Evolutionary conservation across 2,329 filamentous ascomycete species (phyloP).

Genomic region (Epicoccum nigrum): DNA sequence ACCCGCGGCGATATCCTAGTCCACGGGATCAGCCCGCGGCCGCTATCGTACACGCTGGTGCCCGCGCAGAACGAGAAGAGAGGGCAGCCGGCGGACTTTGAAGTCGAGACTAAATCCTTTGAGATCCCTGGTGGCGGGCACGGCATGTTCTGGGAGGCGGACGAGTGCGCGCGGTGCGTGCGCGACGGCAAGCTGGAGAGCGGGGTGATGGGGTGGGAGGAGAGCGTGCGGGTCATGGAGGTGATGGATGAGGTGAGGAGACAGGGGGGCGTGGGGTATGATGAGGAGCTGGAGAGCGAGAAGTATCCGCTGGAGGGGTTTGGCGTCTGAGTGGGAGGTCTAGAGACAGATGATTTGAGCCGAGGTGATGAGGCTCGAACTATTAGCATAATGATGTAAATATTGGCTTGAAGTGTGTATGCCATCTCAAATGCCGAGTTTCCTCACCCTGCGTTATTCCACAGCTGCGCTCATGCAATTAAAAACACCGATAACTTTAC

Average conservation of each 20-base stretch:
- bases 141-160: conserved; percentile 88
- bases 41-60: conserved; percentile 68
- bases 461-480: no score
- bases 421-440: no score
- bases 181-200: conserved; percentile 74
- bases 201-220: conserved; percentile 64
- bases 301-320: conserved; percentile 30
- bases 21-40: conserved; percentile 68
- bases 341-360: no score
- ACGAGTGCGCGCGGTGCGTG: conserved; percentile 77
- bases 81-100: conserved; percentile 11
- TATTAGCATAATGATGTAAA: no score
- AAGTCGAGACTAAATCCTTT: conserved; percentile 41
- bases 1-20: conserved; percentile 81
- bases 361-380: no score
- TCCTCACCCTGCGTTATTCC: no score
- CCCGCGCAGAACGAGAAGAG: conserved; percentile 47
- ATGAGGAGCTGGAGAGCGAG: conserved; percentile 65
- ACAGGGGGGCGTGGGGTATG: conserved; percentile 66
- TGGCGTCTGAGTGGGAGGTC: conserved; percentile 24
- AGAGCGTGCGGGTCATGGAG: conserved; percentile 84
- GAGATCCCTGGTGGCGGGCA: conserved; percentile 68
- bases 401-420: no score
- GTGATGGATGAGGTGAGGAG: conserved; percentile 71
- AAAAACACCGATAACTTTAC: no score